Base-by-base conservation (phyloP, 2,329 filamentous ascomycete species). In the Exophiala alcalophila region DNA sequence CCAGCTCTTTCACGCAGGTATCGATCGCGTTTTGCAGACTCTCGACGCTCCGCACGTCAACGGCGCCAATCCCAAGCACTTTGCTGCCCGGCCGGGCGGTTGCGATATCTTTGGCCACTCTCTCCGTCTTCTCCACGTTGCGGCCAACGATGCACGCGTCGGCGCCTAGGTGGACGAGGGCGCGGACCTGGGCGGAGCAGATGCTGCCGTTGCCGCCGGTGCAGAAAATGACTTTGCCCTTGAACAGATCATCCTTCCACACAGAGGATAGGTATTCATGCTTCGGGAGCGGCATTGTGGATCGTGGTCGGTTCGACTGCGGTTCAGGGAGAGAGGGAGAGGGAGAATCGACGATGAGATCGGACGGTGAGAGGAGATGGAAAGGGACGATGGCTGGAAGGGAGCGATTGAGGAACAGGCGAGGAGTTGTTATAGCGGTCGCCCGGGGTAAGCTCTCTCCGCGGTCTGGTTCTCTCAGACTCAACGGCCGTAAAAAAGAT, bases 121-220 rank as follows among this genome's bases (percentile, higher is more conserved):
- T 66, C 63, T 92, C 84, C 0, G 91, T 97, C 73, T 96, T 96
- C 56, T 87, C 81, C 31, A 83, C 78, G 63, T 87, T 95, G 57
- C 92, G 84, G 27, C 92, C 92, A 42, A 97, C 78, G 60, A 98
- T 97, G 66, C 86, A 94, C 35, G 92, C 92, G 58, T 97, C 84
- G 30, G 89, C 91, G 38, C 92, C 92, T 5, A 98, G 80, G 50
- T 90, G 78, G 16, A 98, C 89, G 47, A 98, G 73, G 3, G 91
- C 92, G 53, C 88, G 80, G 21, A 94, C 92, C 70, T 97, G 92
- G 40, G 86, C 89, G 57, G 85, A 92, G 71, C 92, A 96, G 60
- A 98, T 97, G 20, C 84, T 84, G 40, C 92, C 91, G 4, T 88
- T 89, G 39, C 92, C 92, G 44, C 92, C 92, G 3, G 92, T 98